Evolutionary conservation across 1,284 basidiomycete species (phyloP), one percentile per base, ranked within the genome.

Genomic region (Puccinia polysora): DNA sequence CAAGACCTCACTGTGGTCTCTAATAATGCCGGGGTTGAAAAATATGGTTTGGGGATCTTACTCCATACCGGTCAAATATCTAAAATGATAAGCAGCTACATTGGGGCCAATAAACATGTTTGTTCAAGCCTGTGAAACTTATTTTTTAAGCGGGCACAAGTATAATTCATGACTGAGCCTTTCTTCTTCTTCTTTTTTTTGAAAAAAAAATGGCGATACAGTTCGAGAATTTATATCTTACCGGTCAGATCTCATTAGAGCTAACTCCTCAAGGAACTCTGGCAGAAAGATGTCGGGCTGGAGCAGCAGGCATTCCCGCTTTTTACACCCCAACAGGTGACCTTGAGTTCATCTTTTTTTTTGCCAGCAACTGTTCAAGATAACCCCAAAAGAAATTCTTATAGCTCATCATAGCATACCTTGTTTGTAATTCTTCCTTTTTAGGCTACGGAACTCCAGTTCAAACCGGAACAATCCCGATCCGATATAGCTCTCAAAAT

Each of bases 301-400:
- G 91, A 73, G 94, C 90, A 2, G 90, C 91, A 25, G 95, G 95
- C 71, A 94, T 96, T 76, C 95, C 95, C 5, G 94, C 91, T 10
- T 94, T 98, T 83, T 98, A 85, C 82, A 97, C 93, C 4, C 90
- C 93, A 4, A 96, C 93, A 2, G 95, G 94, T 53, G 43, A 43
- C 38, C n/a, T 28, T 1, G 36, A 23, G 34, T 18, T 68, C n/a
- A 23, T 47, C 2, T 40, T 2, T 43, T 38, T 20, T 38, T 20
- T 38, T 18, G 49, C 23, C 1, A 25, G 25, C 18, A 43, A 43
- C 40, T 43, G 18, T 8, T 18, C 8, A 43, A 8, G 8, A 43
- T 8, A 43, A 43, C 8, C 18, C 18, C 40, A 18, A 43, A 43
- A 43, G 8, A 43, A 18, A 18, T 8, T 43, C 40, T 8, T 4